Percentiles rank a stretch among this genome's conserved stretches.
These are phyloP conservation scores for Chaetomidium leptoderma DNA, from an alignment of 495 filamentous ascomycete species.

Conservation along the genomic window DNA sequence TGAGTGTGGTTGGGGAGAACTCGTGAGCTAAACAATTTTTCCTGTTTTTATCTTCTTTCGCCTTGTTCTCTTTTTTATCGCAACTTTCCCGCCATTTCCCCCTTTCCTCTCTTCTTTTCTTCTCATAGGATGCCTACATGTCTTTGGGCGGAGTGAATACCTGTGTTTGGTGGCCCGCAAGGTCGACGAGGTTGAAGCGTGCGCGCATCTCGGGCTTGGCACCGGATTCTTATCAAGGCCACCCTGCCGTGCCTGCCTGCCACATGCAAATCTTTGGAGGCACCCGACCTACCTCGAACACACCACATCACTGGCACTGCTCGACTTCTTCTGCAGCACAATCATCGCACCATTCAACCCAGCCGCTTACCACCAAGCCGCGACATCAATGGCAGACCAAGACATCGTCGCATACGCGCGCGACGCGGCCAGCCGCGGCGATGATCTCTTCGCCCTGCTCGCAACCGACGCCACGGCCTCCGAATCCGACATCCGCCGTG, in stretches of 20 bases:
- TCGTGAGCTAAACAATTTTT: too few relatives aligned
- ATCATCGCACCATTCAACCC: background rate
- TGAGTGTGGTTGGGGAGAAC: too few relatives aligned
- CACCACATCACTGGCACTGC: too few relatives aligned
- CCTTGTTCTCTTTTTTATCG: background rate
- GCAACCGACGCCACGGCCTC: conserved; percentile 38
- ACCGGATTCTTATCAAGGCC: too few relatives aligned
- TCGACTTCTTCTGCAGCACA: background rate
- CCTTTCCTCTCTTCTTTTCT: background rate
- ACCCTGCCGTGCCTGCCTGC: too few relatives aligned
- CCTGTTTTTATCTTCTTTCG: too few relatives aligned
- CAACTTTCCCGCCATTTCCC: background rate
- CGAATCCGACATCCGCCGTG: conserved; percentile 44
- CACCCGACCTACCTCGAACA: too few relatives aligned
- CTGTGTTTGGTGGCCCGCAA: too few relatives aligned
- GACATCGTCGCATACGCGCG: conserved; percentile 42
- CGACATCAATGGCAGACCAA: conserved; percentile 25
- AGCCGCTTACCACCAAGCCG: background rate
- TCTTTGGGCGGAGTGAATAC: too few relatives aligned
- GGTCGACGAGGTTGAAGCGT: too few relatives aligned
- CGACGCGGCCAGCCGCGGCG: conserved; percentile 37
- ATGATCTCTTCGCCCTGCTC: conserved; percentile 46
- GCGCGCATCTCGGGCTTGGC: too few relatives aligned
- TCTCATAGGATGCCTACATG: background rate
- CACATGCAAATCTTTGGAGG: too few relatives aligned